Evolutionary conservation across 768 basidiomycete species (phyloP), one percentile per base, ranked within the genome.

Genomic region (Leccinum subgranulosum): DNA sequence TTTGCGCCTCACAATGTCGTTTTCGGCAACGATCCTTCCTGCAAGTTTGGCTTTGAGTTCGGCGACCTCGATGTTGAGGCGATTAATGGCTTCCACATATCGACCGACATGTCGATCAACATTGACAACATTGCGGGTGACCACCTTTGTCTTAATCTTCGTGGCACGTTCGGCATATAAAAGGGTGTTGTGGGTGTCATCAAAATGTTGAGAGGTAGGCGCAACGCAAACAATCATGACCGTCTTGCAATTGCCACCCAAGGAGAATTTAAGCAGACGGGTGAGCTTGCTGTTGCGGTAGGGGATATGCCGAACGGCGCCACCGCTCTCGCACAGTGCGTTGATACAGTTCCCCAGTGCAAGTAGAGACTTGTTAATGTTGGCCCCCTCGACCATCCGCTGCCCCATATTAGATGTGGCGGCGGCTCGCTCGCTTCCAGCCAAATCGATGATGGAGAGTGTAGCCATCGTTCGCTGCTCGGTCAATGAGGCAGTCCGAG

Each of bases 191-290:
- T 97, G 94, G 31, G 97, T 98, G 71, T 99, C 97, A 68, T 98
- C 97, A 71, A 98, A 97, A 75, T 99, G 94, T 36, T 83, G 83
- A 36, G 94, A 94, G 5, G 94, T 94, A 2, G 97, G 97, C 1
- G 94, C 94, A 49, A 99, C 80, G 70, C 97, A 98, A 60, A 98
- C 96, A 61, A 98, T 93, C 97, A 98, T 99, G 69, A 97, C 94
- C 1, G 97, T 99, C 75, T 96, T 93, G 83, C 97, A 99, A 73
- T 98, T 98, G 6, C 97, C 97, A 1, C 96, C 96, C 49, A 98
- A 84, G 1, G 96, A 95, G 78, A 98, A 98, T 74, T 98, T 98
- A 69, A 98, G 87, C 47, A 98, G 76, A 45, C 97, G 90, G 1
- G 97, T 99, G 62, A 99, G 89, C 75, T 99, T 99, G 79, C 92